A percentile compares a stretch with the other conserved stretches of the same genome.
phyloP scores from a whole-genome alignment of 306 rosid species.

The Glycine latifolia region DNA sequence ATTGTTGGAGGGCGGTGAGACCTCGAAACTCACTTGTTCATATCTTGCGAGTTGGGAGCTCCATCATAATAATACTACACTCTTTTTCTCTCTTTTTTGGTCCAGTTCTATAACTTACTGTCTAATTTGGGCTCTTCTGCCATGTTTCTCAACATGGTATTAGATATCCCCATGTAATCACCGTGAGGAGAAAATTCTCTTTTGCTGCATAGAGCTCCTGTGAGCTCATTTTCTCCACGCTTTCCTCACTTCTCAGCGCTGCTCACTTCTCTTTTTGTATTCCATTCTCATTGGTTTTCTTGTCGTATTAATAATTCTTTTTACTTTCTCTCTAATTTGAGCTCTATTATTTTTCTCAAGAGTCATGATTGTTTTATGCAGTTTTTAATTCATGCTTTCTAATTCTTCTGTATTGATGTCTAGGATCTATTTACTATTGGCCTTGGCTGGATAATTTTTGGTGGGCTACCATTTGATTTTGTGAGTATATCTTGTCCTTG shows the following conservation, averaged over 20 bases:
- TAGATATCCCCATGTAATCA: not conserved
- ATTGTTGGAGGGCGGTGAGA: too few relatives aligned
- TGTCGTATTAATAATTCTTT: not conserved
- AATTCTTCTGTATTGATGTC: conserved; percentile 33
- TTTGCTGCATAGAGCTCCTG: not conserved
- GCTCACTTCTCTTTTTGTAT: not conserved
- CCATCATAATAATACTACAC: too few relatives aligned
- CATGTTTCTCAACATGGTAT: not conserved
- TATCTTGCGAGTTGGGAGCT: too few relatives aligned
- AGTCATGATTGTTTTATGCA: conserved; percentile 3
- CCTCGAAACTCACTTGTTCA: too few relatives aligned
- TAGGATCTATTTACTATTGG: conserved; percentile 93
- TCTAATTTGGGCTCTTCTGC: not conserved
- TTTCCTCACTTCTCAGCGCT: not conserved
- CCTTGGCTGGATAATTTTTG: conserved; percentile 91
- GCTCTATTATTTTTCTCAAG: not conserved
- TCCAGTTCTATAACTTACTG: not conserved
- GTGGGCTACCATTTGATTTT: conserved; percentile 82
- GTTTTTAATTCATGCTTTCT: conserved; percentile 17
- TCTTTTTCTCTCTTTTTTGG: too few relatives aligned
- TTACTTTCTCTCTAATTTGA: not conserved
- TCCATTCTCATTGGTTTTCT: not conserved
- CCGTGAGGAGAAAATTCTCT: not conserved
- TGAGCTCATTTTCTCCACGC: not conserved
- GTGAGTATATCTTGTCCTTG: conserved; percentile 48